A percentile compares a stretch with the other conserved stretches of the same genome.
Evolutionary conservation across 805 yeast species (phyloP).

Genomic region (Wilhelminamyces savonicus): DNA sequence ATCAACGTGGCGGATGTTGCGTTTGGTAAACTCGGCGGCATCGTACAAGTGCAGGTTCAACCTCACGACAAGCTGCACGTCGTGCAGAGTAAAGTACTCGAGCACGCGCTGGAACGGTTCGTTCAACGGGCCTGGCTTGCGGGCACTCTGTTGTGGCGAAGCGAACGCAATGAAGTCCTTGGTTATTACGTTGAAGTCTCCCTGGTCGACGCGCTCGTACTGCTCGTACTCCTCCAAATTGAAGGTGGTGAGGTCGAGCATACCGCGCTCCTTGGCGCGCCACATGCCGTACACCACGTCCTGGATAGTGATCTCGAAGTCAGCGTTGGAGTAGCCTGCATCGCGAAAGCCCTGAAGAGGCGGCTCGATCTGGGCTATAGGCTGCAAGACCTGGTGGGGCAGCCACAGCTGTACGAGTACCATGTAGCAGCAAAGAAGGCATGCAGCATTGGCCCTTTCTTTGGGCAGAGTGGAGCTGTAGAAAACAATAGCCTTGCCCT

Average conservation of each 20-base stretch:
- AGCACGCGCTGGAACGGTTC: slow-evolving; percentile 80
- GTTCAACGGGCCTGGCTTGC: slow-evolving; percentile 46
- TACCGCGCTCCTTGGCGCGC: slow-evolving; percentile 92
- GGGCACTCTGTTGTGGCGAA: slow-evolving; percentile 70
- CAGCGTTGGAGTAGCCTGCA: slow-evolving; percentile 96
- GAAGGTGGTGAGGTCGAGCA: slow-evolving; percentile 80
- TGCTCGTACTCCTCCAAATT: slow-evolving; percentile 91
- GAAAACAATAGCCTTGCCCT: slow-evolving; percentile 84
- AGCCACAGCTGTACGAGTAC: slow-evolving; percentile 94
- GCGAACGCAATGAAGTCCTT: slow-evolving; percentile 97
- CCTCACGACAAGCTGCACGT: slow-evolving; percentile 86
- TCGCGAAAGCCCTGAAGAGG: slow-evolving; percentile 95
- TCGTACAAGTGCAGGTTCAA: slow-evolving; percentile 90
- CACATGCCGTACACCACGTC: slow-evolving; percentile 95
- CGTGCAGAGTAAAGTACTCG: slow-evolving; percentile 61
- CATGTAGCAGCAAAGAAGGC: slow-evolving; percentile 92
- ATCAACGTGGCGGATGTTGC: slow-evolving; percentile 85
- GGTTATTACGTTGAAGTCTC: slow-evolving; percentile 87
- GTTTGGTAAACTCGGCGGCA: slow-evolving; percentile 70
- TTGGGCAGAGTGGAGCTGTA: slow-evolving; percentile 79
- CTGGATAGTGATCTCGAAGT: slow-evolving; percentile 87
- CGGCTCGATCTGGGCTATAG: slow-evolving; percentile 84
- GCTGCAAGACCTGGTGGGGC: slow-evolving; percentile 95
- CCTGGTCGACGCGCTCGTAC: slow-evolving; percentile 93
- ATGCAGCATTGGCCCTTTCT: slow-evolving; percentile 89